Base-by-base conservation (phyloP, 805 yeast species). In the Lipomyces lipofer region DNA sequence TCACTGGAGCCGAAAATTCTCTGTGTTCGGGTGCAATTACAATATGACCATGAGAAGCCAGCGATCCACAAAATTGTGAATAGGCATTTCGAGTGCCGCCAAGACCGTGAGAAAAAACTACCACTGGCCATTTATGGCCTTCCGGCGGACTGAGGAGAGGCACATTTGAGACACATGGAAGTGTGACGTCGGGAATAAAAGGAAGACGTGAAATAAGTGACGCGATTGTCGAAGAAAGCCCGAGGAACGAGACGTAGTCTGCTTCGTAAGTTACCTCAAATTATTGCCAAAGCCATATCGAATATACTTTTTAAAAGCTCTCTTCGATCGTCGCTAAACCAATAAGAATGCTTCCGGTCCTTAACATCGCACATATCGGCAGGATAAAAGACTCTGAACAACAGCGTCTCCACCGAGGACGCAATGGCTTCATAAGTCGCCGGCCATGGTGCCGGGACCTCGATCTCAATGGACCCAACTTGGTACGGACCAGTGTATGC, bases 1-100 rank as follows among this genome's bases (percentile, higher is more conserved):
- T 82, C 62, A 91, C 78, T 6, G 96, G 78, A 60, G 88, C 88
- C 45, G 80, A 66, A 36, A 80, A 67, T 9, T 84, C 73, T 56
- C 77, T 75, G 54, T 88, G 65, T 28, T 63, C 66, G 25, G 58
- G 51, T 1, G 52, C 60, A 28, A 58, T 27, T 5, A 63, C 65
- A 15, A 63, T 46, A 27, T 51, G 32, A 9, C 66, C 66, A 43
- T 60, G 57, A 5, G 64, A 58, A 12, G 66, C 66, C 42, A 63
- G 15, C 6, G 54, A 45, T 13, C 62, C 65, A 36, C 66, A 60
- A 33, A 52, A 60, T 33, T 61, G 59, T 3, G 63, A 58, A 46
- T 63, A 63, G 17, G 63, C 58, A 22, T 56, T 58, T 8, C 64
- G 43, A 3, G 63, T 56, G 42, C 66, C 66, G 29, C 63, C 61